These are phyloP conservation scores for Globisporangium takayamanum DNA, from an alignment of 352 stramenopile genomes.

Conservation along the genomic window DNA sequence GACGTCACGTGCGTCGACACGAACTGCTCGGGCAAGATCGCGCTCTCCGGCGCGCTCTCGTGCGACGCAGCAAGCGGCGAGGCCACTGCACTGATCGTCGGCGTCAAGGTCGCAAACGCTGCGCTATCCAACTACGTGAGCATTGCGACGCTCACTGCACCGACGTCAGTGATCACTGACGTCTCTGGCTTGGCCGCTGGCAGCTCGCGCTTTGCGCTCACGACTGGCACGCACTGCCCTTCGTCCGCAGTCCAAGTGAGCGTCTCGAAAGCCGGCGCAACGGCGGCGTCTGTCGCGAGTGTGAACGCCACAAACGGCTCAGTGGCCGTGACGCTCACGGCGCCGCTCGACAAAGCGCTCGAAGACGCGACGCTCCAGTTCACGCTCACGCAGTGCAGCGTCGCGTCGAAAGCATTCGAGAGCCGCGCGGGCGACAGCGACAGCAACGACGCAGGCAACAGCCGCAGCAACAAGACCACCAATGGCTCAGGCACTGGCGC, in stretches of 20 bases:
- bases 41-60: conserved; percentile 29
- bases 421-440: conserved; percentile 15
- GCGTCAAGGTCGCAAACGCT: conserved; percentile 43
- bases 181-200: conserved; percentile 25
- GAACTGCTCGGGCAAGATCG: conserved; percentile 43
- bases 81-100: conserved; percentile 35
- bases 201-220: conserved; percentile 29
- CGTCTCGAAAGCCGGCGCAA: conserved; percentile 14
- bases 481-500: conserved; percentile 6
- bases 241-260: conserved; percentile 28
- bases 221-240: conserved; percentile 36
- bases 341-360: conserved; percentile 25
- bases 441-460: conserved; percentile 8
- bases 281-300: conserved; percentile 5
- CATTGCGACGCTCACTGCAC: conserved; percentile 34
- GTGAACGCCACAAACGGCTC: conserved; percentile 33
- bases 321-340: conserved; percentile 30
- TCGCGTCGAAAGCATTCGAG: conserved; percentile 19
- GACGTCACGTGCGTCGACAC: conserved; percentile 38
- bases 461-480: background rate
- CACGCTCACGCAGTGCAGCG: conserved; percentile 45
- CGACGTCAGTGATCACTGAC: conserved; percentile 22
- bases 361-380: conserved; percentile 25
- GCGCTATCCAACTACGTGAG: conserved; percentile 34
- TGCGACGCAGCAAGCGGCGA: conserved; percentile 36